phyloP scores from a whole-genome alignment of 257 asterid genomes.

The Plantago ovata region DNA sequence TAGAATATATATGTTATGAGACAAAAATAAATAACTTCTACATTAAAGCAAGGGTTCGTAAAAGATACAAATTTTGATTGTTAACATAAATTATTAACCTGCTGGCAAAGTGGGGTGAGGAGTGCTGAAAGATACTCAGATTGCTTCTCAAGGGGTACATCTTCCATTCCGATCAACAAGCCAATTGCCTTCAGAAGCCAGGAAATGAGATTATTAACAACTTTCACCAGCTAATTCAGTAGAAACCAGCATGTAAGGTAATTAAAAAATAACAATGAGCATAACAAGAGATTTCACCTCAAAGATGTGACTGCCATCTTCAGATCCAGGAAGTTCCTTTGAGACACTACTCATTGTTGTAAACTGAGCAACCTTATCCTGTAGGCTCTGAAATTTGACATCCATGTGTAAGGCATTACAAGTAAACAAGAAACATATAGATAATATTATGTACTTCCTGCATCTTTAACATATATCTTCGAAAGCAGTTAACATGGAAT shows the following conservation, averaged over 20 bases:
- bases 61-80: neutral
- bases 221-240: slow-evolving; percentile 11
- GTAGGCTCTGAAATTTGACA: slow-evolving; percentile 58
- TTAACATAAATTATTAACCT: slow-evolving; percentile 45
- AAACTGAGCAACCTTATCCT: slow-evolving; percentile 73
- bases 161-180: slow-evolving; percentile 94
- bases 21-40: neutral
- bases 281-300: slow-evolving; percentile 48
- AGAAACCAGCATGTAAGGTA: too few relatives aligned
- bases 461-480: slow-evolving; percentile 11
- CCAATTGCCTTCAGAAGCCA: slow-evolving; percentile 74
- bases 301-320: slow-evolving; percentile 93
- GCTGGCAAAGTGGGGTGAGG: slow-evolving; percentile 91
- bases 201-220: slow-evolving; percentile 10
- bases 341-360: slow-evolving; percentile 49
- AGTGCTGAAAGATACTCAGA: slow-evolving; percentile 73
- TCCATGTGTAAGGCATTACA: slow-evolving; percentile 18
- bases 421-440: neutral
- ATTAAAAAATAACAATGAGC: neutral
- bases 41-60: neutral
- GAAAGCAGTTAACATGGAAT: slow-evolving; percentile 6
- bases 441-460: neutral
- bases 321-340: slow-evolving; percentile 52
- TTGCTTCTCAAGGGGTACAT: slow-evolving; percentile 82
- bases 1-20: neutral